Conservation (phyloP, 208 protist species). For the Balamuthia mandrillaris region DNA sequence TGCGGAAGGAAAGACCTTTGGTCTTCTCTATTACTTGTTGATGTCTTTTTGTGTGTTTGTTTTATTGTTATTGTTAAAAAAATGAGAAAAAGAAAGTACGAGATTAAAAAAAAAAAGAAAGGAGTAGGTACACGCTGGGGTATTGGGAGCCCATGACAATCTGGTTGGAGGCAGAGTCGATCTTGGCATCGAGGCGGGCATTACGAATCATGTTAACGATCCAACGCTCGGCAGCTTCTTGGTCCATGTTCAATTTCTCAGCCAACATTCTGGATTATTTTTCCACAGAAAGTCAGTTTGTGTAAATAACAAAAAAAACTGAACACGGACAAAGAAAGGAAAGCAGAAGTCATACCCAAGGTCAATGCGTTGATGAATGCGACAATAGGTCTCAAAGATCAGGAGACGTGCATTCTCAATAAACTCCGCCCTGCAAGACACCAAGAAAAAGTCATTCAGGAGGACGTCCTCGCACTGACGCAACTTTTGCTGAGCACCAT, state of each 20-base stretch:
- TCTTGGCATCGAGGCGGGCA: slow-evolving; percentile 70
- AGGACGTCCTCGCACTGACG: slow-evolving; percentile 63
- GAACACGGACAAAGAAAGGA: neutral
- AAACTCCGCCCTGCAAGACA: slow-evolving; percentile 59
- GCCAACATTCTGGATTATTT: slow-evolving; percentile 58
- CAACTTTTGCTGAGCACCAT: slow-evolving; percentile 67
- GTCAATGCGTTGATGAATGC: slow-evolving; percentile 73
- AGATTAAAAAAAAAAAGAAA: neutral
- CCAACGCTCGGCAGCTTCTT: slow-evolving; percentile 72
- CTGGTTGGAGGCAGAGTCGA: slow-evolving; percentile 65
- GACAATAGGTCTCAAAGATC: slow-evolving; percentile 78
- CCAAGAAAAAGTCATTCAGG: slow-evolving; percentile 72
- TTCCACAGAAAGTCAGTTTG: neutral
- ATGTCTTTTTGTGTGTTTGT: neutral
- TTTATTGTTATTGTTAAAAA: neutral
- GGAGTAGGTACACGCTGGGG: slow-evolving; percentile 48
- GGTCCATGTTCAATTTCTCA: slow-evolving; percentile 67
- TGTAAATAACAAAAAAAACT: slow-evolving; percentile 18
- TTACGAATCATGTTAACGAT: slow-evolving; percentile 78
- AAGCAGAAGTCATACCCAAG: slow-evolving; percentile 61
- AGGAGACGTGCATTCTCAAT: slow-evolving; percentile 68
- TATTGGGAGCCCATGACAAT: slow-evolving; percentile 70
- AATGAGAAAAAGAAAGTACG: neutral
- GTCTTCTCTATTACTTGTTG: slow-evolving; percentile 74
- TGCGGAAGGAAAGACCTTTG: slow-evolving; percentile 50